These are phyloP conservation scores for Oenanthe sinensis DNA, from an alignment of 129 eudicot genomes.

Conservation along the genomic window DNA sequence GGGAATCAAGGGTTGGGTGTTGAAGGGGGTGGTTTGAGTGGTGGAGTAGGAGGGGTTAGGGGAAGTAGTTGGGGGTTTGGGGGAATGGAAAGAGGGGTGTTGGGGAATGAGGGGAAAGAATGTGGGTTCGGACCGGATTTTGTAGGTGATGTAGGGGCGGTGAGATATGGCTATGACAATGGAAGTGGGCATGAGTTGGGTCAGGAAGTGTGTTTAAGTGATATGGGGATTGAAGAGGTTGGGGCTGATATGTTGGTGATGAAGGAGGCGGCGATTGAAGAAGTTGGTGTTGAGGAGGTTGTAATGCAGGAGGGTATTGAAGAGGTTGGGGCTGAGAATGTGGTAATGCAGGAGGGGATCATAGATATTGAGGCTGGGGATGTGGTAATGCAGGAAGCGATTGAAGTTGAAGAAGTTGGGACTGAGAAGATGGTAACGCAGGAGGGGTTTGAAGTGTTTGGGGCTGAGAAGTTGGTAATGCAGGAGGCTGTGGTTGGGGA, in stretches of 20 bases:
- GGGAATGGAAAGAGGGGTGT: not conserved
- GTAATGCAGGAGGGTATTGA: not conserved
- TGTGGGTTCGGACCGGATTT: not conserved
- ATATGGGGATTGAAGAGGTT: not conserved
- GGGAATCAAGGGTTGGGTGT: not conserved
- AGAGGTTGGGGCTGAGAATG: not conserved
- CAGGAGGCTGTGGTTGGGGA: not conserved
- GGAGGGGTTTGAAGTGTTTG: not conserved
- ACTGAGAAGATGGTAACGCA: not conserved
- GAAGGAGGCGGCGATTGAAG: not conserved
- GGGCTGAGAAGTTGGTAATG: not conserved
- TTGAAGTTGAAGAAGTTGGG: not conserved
- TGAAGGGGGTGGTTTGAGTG: not conserved
- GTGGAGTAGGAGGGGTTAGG: not conserved
- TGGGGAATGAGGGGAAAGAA: slow-evolving; percentile 4
- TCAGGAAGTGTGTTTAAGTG: not conserved
- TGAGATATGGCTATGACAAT: not conserved
- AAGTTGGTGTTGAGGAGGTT: not conserved
- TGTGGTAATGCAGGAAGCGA: not conserved
- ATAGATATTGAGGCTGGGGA: not conserved
- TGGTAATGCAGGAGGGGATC: not conserved
- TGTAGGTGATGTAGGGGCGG: not conserved
- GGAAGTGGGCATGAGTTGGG: slow-evolving; percentile 3
- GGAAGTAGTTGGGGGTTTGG: not conserved
- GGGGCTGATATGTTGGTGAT: not conserved